Evolutionary conservation across 805 yeast genomes (phyloP), one percentile per base, ranked within the genome.

Genomic region (Hanseniaspora singularis): DNA sequence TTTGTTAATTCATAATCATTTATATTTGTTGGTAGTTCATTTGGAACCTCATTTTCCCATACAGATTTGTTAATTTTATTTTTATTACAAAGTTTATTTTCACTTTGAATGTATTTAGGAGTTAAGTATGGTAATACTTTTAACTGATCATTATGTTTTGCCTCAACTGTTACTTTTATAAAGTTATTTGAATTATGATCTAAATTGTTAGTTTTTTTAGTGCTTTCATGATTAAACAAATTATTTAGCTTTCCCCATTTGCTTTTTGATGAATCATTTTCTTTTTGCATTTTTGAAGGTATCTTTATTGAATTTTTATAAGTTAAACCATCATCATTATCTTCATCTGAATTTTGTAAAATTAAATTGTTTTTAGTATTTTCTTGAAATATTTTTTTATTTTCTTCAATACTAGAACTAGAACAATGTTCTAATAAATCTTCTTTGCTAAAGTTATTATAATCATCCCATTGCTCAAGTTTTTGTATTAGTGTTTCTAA

Each of bases 401-500:
- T 16, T 19, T 40, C 26, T 9, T 40, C 23, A 10, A 32, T 32
- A 15, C 30, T 11, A 8, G 14, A 27, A 32, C n/a, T 23, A 6
- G 12, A 10, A 15, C 22, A 32, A 24, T 40, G 45, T n/a, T 27
- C 31, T 27, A 34, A 32, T 9, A 40, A 32, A 12, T 40, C 45
- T 15, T 14, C n/a, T 22, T 26, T 26, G 5, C 5, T 30, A 30
- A 30, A 30, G 14, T 5, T 5, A 10, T 7, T 24, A 32, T 7
- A 12, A 32, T 16, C 20, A 16, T 33, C 38, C 38, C 38, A 33
- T 11, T 33, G 38, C 8, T 33, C 38, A 33, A 18, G 26, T 33
- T 33, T 33, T 10, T 20, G n/a, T 5, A 33, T 7, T 5, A 33
- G 15, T 4, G 24, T 20, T 8, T 33, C 26, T 19, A 33, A 20